A percentile compares a stretch with the other conserved stretches of the same genome.
Evolutionary conservation across 306 rosid genomes (phyloP).

Genomic region (Rosa persica): DNA sequence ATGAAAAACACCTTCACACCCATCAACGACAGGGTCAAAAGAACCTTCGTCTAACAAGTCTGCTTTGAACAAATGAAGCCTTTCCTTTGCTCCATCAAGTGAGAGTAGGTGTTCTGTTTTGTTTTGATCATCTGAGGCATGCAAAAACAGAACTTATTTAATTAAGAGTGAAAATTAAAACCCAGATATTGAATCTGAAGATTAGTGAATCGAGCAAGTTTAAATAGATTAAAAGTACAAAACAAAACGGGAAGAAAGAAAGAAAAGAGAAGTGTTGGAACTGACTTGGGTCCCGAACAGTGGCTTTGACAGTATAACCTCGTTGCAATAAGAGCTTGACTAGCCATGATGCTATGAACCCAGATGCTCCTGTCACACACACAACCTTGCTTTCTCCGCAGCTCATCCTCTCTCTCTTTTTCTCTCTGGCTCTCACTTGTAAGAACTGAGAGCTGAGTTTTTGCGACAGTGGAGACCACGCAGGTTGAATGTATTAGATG

Average conservation of each 20-base stretch:
- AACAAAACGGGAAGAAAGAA: not conserved
- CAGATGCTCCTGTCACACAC: conserved; percentile 24
- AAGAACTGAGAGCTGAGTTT: not conserved
- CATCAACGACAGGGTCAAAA: conserved; percentile 41
- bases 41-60: conserved; percentile 48
- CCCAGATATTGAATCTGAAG: not conserved
- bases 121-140: conserved; percentile 34
- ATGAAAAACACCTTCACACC: conserved; percentile 55
- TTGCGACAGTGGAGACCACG: too few relatives aligned
- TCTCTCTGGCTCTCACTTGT: not conserved
- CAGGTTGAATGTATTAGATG: too few relatives aligned
- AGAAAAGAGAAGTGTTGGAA: not conserved
- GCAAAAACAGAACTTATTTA: too few relatives aligned
- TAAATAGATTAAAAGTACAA: not conserved
- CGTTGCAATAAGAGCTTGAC: conserved; percentile 21
- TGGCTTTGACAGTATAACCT: conserved; percentile 22
- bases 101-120: conserved; percentile 40
- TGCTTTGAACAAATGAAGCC: conserved; percentile 36
- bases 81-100: conserved; percentile 44
- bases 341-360: conserved; percentile 26
- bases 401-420: not conserved
- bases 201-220: too few relatives aligned
- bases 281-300: conserved; percentile 31
- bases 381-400: conserved; percentile 6
- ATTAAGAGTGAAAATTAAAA: too few relatives aligned